These are phyloP conservation scores for Apocynum venetum DNA, from an alignment of 257 asterid species.

Conservation along the genomic window DNA sequence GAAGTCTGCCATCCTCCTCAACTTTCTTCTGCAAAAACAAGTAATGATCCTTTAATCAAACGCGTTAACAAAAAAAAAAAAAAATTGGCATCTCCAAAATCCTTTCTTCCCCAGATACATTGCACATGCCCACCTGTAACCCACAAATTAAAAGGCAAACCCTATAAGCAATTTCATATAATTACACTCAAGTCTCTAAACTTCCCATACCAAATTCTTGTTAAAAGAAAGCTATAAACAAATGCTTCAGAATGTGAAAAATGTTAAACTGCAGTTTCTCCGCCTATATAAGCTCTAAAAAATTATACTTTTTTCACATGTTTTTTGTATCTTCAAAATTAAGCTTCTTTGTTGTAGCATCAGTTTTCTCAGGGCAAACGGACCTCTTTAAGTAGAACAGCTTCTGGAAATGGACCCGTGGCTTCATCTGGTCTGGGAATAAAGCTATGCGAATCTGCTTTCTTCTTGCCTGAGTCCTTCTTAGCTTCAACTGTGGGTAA, in stretches of 20 bases:
- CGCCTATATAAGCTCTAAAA: background rate
- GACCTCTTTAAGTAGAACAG: conserved; percentile 77
- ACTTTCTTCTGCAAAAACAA: conserved; percentile 55
- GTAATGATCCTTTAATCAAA: conserved; percentile 12
- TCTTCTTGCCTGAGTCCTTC: conserved; percentile 40
- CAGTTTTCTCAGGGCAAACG: background rate
- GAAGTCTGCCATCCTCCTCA: conserved; percentile 62
- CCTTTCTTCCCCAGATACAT: background rate
- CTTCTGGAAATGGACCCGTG: conserved; percentile 87
- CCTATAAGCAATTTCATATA: background rate
- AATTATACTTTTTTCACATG: background rate
- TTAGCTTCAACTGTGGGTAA: conserved; percentile 38
- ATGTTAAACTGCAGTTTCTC: background rate
- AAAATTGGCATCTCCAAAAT: background rate
- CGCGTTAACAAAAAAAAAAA: background rate
- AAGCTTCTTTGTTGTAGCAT: background rate
- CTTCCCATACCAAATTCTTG: background rate
- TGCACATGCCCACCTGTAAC: background rate
- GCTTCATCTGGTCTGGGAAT: conserved; percentile 70
- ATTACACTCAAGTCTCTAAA: background rate
- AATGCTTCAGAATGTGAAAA: background rate
- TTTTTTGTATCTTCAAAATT: background rate
- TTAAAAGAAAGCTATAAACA: background rate
- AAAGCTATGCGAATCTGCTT: conserved; percentile 56
- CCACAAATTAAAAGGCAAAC: background rate